Evolutionary conservation across 2,329 filamentous ascomycete species (phyloP).

Genomic region (Cercospora citrullina): DNA sequence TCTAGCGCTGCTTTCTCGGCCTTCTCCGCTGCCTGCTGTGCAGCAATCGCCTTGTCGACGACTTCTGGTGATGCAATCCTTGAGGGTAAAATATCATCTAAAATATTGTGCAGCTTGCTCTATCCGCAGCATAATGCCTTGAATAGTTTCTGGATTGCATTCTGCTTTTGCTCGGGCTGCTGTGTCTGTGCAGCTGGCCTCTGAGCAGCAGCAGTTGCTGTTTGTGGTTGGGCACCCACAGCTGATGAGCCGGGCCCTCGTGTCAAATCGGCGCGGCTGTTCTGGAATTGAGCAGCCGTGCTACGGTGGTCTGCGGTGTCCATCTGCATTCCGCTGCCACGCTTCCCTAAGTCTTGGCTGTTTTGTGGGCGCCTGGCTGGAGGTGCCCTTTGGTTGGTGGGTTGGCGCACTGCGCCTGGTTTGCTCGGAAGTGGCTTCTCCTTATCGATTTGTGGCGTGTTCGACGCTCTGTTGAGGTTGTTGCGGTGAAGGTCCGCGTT

Average conservation of each 20-base stretch:
- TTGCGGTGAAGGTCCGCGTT: constrained; percentile 71
- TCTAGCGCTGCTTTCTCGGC: constrained; percentile 1
- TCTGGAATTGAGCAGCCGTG: constrained; percentile 94
- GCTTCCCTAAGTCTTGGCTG: constrained; percentile 55
- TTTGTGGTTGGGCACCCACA: constrained; percentile 16
- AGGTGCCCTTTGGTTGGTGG: constrained; percentile 66
- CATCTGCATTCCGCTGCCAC: constrained; percentile 75
- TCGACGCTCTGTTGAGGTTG: constrained; percentile 60
- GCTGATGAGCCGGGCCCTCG: constrained; percentile 24
- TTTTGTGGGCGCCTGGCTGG: constrained; percentile 36
- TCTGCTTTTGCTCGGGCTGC: constrained; percentile 67
- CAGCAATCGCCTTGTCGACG: constrained; percentile 2
- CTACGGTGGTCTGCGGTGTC: constrained; percentile 74
- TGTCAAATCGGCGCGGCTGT: constrained; percentile 68
- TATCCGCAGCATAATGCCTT: constrained; percentile 87
- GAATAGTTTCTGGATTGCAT: constrained; percentile 87
- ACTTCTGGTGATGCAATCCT: constrained; percentile 1
- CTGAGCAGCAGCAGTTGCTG: constrained; percentile 15
- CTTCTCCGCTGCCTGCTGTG: constrained; percentile 2
- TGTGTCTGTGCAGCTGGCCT: constrained; percentile 30
- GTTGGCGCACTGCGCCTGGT: constrained; percentile 63
- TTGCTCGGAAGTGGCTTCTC: constrained; percentile 48
- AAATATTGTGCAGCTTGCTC: constrained; percentile 19
- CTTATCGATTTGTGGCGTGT: constrained; percentile 45
- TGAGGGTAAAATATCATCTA: constrained; percentile 9